phyloP scores from a whole-genome alignment of 2,329 filamentous ascomycete genomes.

The Endothia cerciana region DNA sequence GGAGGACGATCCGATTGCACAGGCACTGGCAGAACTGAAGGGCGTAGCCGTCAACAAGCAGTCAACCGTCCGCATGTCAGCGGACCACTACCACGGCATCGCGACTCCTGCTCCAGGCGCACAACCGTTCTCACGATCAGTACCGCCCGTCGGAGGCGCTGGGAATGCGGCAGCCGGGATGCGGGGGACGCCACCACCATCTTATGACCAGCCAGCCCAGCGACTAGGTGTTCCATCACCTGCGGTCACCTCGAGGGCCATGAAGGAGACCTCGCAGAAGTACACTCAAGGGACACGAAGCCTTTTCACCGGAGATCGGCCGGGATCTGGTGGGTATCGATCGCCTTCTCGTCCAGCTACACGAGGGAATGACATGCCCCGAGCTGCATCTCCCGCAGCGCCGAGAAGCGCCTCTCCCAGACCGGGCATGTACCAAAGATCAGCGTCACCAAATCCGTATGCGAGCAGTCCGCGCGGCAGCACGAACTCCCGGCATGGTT shows the following conservation, averaged over 20 bases:
- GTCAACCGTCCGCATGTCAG: conserved; percentile 82
- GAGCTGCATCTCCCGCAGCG: conserved; percentile 70
- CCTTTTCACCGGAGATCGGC: conserved; percentile 61
- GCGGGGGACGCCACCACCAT: conserved; percentile 81
- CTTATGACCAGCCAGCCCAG: conserved; percentile 78
- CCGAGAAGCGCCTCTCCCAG: conserved; percentile 66
- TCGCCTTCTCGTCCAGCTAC: conserved; percentile 61
- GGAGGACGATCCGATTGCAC: conserved; percentile 87
- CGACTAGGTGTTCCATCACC: conserved; percentile 87
- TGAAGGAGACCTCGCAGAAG: conserved; percentile 93
- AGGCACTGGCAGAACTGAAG: conserved; percentile 90
- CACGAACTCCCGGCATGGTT: conserved; percentile 37
- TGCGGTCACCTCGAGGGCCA: conserved; percentile 88
- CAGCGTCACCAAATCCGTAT: conserved; percentile 69
- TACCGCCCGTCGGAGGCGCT: conserved; percentile 43
- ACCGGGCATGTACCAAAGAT: conserved; percentile 56
- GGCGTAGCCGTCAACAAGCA: conserved; percentile 78
- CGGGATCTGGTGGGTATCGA: conserved; percentile 43
- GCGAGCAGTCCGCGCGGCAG: conserved; percentile 41
- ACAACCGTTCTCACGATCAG: conserved; percentile 48
- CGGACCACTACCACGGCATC: conserved; percentile 93
- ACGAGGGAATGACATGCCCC: conserved; percentile 61
- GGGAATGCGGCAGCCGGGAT: conserved; percentile 57
- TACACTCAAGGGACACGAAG: conserved; percentile 82
- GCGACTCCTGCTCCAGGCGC: conserved; percentile 72